Evolutionary conservation across 2,329 filamentous ascomycete genomes (phyloP), one percentile per base, ranked within the genome.

Genomic region (Microsporum canis): DNA sequence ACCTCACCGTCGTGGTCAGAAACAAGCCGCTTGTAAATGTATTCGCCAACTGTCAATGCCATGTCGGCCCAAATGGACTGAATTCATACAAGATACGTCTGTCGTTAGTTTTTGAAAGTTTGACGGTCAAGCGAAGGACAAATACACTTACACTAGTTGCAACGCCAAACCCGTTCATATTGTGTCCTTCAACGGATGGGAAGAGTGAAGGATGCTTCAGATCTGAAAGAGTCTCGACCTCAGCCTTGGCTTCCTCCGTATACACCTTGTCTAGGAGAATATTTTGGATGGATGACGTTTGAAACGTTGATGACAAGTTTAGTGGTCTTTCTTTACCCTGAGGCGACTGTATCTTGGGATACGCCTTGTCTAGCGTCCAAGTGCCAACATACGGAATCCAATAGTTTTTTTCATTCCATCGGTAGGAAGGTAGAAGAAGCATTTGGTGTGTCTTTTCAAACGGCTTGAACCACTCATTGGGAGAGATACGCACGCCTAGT

Each of bases 321-420:
- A 47, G 29, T 38, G 34, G 34, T 38, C 34, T 38, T 38, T 38
- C 34, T 38, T 38, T 38, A 38, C 34, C 29, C 60, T 8, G 12
- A 38, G 43, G 39, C 57, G 62, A 17, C 61, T 29, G 6, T 58
- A 60, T n/a, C 41, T 57, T 34, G 57, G 63, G 56, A 31, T 64
- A 59, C 8, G 61, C 63, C 55, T 65, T 65, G 23, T 33, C 47
- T 36, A 66, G 56, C 8, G 55, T 60, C 62, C 63, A 64, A 38
- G 60, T 55, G 12, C 43, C 38, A 17, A 45, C 36, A 47, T 62
- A 88, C 69, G 84, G 83, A 14, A 88, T 79, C 86, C 85, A 88
- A 72, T 89, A 88, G 66, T 82, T 84, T 77, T 89, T 88, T 64
- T 82, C 76, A 70, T 89, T 84, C 70, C 85, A 90, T 0, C 79